Evolutionary conservation across 495 filamentous ascomycete species (phyloP), one percentile per base, ranked within the genome.

Genomic region (Astrocystis sublimbata): DNA sequence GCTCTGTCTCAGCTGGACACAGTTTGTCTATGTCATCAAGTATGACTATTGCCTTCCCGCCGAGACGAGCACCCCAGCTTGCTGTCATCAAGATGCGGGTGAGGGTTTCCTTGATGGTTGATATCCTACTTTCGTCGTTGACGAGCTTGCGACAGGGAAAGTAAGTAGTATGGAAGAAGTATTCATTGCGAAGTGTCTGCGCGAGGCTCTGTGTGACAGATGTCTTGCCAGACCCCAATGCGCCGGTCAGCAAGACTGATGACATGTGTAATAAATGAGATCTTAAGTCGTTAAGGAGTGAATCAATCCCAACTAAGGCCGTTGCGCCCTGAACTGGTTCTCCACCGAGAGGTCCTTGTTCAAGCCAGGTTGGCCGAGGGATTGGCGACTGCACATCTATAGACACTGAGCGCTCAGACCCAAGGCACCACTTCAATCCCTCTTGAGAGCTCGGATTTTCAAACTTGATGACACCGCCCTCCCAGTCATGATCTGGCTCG

Each of bases 21-120:
- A 98, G 78, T 62, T 89, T 89, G 71, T 98, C 96, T 9, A 98
- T 79, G 63, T 98, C 94, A 68, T 98, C 94, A 3, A 98, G 78
- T 41, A 98, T 85, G 13, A 98, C 87, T 4, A 97, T 66, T 0
- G 93, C 82, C 60, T 85, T 87, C 6, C 94, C 93, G 41, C 91
- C 92, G 10, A 92, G 83, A 50, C 92, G 83, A 31, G 92, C 89
- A 58, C 88, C 92, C 93, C 93, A 98, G 41, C 88, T 86, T 13
- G 96, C 94, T 36, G 85, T 81, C 79, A 92, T 92, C 68, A 98
- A 97, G 15, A 93, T 75, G 13, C 90, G 83, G 46, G 82, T 88
- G 4, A 98, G 73, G 0, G 87, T 92, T 61, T 98, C 96, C 71
- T 96, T 98, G 72, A 98, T 89, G 8, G 87, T 90, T 12, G 90